These are phyloP conservation scores for Arthroderma sp. DNA, from an alignment of 2,329 filamentous ascomycete genomes.

Conservation along the genomic window DNA sequence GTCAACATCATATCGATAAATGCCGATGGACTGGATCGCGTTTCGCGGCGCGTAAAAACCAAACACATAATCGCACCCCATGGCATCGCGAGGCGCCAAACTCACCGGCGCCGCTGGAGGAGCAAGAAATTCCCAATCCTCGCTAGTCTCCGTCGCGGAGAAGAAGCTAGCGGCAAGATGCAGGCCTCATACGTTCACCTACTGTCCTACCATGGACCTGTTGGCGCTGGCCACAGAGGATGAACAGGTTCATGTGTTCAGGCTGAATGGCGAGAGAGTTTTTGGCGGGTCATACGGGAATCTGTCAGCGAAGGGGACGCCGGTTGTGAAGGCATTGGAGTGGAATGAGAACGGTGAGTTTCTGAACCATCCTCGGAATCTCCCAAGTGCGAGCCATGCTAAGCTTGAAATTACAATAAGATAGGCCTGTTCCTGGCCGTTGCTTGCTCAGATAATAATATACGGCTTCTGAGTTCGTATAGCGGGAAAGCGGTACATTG, in stretches of 20 bases:
- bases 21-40: too few relatives aligned
- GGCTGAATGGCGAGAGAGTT: constrained; percentile 61
- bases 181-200: constrained; percentile 44
- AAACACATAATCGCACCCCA: too few relatives aligned
- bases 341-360: constrained; percentile 57
- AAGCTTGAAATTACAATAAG: background rate
- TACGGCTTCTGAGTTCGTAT: constrained; percentile 65
- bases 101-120: too few relatives aligned
- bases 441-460: constrained; percentile 67
- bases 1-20: too few relatives aligned
- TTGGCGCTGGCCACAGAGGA: constrained; percentile 56
- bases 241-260: constrained; percentile 59
- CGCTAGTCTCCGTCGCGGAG: constrained; percentile 26
- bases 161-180: constrained; percentile 30
- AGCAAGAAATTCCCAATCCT: too few relatives aligned
- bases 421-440: constrained; percentile 58
- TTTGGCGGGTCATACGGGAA: constrained; percentile 37
- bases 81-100: too few relatives aligned
- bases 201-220: constrained; percentile 77
- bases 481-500: constrained; percentile 70
- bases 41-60: too few relatives aligned
- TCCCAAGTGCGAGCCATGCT: background rate
- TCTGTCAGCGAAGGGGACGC: constrained; percentile 18
- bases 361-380: background rate
- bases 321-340: constrained; percentile 28